phyloP scores from a whole-genome alignment of 2,329 filamentous ascomycete species.

The Trichoderma hamatum region DNA sequence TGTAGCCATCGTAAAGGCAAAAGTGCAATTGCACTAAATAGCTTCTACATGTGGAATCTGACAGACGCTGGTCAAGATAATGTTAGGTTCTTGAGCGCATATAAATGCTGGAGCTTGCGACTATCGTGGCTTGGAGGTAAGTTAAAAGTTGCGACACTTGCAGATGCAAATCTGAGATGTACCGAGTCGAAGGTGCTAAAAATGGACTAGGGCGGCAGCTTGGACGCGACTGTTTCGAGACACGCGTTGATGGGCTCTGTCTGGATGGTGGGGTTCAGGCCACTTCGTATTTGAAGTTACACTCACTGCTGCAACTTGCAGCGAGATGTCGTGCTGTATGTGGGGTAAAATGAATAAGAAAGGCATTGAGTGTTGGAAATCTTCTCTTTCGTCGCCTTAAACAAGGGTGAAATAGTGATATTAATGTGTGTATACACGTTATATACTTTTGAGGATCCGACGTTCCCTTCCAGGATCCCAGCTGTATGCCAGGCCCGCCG shows the following conservation, averaged over 20 bases:
- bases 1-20: conserved; percentile 40
- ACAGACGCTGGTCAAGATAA: not conserved
- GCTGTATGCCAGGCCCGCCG: not conserved
- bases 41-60: conserved; percentile 25
- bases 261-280: not conserved
- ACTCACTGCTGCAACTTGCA: no score
- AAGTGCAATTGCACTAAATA: not conserved
- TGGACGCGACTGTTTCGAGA: conserved; percentile 24
- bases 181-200: not conserved
- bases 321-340: no score
- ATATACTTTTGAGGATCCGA: not conserved
- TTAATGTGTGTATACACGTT: not conserved
- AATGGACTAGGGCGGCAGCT: conserved; percentile 8
- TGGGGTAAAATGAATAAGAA: not conserved
- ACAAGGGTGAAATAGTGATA: not conserved
- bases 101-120: not conserved
- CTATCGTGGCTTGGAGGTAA: not conserved
- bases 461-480: not conserved
- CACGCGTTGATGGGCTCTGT: conserved; percentile 27
- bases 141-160: not conserved
- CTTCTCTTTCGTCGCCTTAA: not conserved
- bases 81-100: not conserved
- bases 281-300: not conserved
- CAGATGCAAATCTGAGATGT: conserved; percentile 6
- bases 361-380: not conserved